phyloP scores from a whole-genome alignment of 1,139 yeast species.

The Yamadazyma taylorii region DNA sequence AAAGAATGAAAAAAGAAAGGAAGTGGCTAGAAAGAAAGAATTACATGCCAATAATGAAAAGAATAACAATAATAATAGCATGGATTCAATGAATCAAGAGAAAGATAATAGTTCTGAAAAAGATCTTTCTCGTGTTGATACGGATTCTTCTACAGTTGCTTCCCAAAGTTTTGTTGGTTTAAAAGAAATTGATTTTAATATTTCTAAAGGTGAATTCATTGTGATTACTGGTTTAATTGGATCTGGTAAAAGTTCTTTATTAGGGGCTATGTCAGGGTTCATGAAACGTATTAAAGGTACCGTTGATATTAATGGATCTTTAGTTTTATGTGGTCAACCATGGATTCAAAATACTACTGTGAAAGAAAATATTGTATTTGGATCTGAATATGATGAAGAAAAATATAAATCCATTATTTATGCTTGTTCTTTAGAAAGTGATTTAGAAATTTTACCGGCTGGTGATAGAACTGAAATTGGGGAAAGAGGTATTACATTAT shows the following conservation, averaged over 20 bases:
- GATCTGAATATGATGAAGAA: conserved; percentile 26
- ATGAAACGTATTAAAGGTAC: conserved; percentile 48
- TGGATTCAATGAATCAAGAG: neutral
- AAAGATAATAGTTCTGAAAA: conserved; percentile 1
- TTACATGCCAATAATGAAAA: conserved; percentile 1
- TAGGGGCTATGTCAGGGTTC: conserved; percentile 54
- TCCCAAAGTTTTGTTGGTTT: conserved; percentile 30
- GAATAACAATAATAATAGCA: neutral
- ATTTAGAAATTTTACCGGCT: conserved; percentile 39
- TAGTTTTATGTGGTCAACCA: conserved; percentile 52
- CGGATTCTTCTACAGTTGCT: conserved; percentile 4
- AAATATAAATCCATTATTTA: conserved; percentile 31
- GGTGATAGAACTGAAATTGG: conserved; percentile 51
- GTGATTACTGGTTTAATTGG: conserved; percentile 73
- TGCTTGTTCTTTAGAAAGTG: conserved; percentile 39
- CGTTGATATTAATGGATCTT: conserved; percentile 39
- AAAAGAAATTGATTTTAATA: conserved; percentile 38
- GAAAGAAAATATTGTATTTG: conserved; percentile 39
- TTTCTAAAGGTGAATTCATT: conserved; percentile 60
- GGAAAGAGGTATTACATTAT: conserved; percentile 48
- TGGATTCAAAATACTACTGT: conserved; percentile 47
- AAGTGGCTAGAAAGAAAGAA: conserved; percentile 1
- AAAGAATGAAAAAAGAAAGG: conserved; percentile 1
- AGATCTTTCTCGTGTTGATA: neutral
- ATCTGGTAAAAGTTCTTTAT: conserved; percentile 67